Base-by-base conservation (phyloP, 495 filamentous ascomycete species). In the Hypoxylon crocopeplum region DNA sequence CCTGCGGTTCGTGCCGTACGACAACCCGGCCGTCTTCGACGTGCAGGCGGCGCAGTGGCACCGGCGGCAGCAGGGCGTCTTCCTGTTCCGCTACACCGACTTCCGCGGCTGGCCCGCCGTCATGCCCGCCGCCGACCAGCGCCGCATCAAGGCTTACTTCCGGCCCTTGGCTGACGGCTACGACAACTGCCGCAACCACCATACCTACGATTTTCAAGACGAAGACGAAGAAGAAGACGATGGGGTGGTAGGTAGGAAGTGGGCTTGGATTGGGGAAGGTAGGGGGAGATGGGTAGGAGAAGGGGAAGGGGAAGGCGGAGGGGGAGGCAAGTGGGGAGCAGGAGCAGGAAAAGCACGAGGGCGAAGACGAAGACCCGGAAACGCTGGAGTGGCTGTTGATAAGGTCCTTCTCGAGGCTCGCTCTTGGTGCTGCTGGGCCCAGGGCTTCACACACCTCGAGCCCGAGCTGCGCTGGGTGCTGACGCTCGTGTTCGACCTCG, bases 61-160 rank as follows among this genome's bases (percentile, higher is more conserved):
- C 40, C 36, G 11, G 29, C 34, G 15, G 7, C 32, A 34, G 3
- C 30, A 39, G 16, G 51, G 52, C 29, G 16, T 66, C 11, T 66
- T 48, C 47, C 12, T 60, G 38, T 66, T 66, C 40, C 46, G 42
- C n/a, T 66, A 66, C 38, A 66, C 62, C 12, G 62, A 66, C 22
- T 56, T 48, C 25, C 40, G 39, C 17, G 62, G 62, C 24, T 52
- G 62, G 50, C 56, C 56, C 15, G 62, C 56, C 11, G 34, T 66
- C n/a, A 51, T 56, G 34, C 62, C 62, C 6, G 16, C 40, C 1
- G 62, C 50, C 16, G 11, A 32, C 29, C 34, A 48, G 30, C 20
- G 10, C 7, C 22, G 22, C 25, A 61, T 66, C 30, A 32, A 19
- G 15, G 27, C 19, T 12, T 66, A 66, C 27, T 56, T 66, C 13